A percentile compares a stretch with the other conserved stretches of the same genome.
Evolutionary conservation across 495 filamentous ascomycete species (phyloP).

Genomic region (Tetracladium setigerum): DNA sequence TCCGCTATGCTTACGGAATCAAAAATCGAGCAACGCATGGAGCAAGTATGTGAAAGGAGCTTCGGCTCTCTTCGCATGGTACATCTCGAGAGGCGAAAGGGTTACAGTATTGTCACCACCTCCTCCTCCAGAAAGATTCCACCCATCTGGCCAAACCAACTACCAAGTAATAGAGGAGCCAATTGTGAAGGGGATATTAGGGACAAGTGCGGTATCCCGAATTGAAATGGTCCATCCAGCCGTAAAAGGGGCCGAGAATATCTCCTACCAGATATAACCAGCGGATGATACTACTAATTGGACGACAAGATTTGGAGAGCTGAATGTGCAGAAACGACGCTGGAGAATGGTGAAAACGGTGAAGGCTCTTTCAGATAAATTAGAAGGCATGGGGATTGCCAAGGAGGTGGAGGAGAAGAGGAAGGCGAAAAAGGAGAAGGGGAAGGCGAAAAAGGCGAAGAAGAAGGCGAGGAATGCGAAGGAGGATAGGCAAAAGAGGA

Average conservation of each 20-base stretch:
- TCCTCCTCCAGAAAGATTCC: no score
- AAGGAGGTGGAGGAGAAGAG: no score
- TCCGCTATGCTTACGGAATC: not conserved
- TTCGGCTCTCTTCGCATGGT: slow-evolving; percentile 6
- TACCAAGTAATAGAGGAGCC: no score
- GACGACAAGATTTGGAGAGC: slow-evolving; percentile 3
- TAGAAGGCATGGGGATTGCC: no score
- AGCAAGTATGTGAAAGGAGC: slow-evolving; percentile 5
- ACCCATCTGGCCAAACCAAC: no score
- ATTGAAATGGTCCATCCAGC: slow-evolving; percentile 1
- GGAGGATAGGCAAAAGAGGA: no score
- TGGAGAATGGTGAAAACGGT: slow-evolving; percentile 1
- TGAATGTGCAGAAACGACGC: slow-evolving; percentile 3
- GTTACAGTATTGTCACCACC: no score
- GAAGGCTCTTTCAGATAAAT: slow-evolving; percentile 1
- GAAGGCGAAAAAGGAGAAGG: no score
- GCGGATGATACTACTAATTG: not conserved
- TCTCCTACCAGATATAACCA: slow-evolving; percentile 1
- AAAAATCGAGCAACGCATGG: not conserved
- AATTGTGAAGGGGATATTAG: no score
- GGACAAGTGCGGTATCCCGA: slow-evolving; percentile 1
- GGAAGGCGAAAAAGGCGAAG: no score
- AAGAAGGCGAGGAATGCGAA: no score
- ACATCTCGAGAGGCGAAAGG: no score
- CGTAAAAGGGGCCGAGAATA: slow-evolving; percentile 5